phyloP scores from a whole-genome alignment of 805 yeast species.

The Pichia thaimueangensis region DNA sequence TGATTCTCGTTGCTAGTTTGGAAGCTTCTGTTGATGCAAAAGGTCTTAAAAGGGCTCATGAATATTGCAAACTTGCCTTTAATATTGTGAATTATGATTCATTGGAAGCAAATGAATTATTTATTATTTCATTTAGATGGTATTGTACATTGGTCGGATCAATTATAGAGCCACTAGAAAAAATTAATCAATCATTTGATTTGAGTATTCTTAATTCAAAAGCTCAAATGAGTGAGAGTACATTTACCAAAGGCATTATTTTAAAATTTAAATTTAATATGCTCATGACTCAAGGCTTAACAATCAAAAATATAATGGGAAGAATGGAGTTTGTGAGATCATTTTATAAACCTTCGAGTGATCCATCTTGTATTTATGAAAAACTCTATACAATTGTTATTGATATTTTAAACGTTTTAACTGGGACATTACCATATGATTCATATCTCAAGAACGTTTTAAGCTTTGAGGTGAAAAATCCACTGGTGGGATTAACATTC shows the following conservation, averaged over 20 bases:
- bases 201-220: slow-evolving; percentile 15
- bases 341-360: background rate
- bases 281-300: slow-evolving; percentile 15
- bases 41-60: slow-evolving; percentile 34
- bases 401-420: slow-evolving; percentile 4
- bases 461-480: background rate
- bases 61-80: slow-evolving; percentile 36
- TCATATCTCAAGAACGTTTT: background rate
- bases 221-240: slow-evolving; percentile 2
- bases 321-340: slow-evolving; percentile 7
- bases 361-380: background rate
- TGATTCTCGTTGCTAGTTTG: slow-evolving; percentile 34
- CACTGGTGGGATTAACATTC: background rate
- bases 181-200: slow-evolving; percentile 25
- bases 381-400: background rate
- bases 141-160: slow-evolving; percentile 38
- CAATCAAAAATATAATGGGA: slow-evolving; percentile 7
- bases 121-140: slow-evolving; percentile 35
- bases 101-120: slow-evolving; percentile 29
- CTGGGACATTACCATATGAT: slow-evolving; percentile 8
- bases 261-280: slow-evolving; percentile 13
- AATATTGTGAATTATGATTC: slow-evolving; percentile 29
- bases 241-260: slow-evolving; percentile 2
- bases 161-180: slow-evolving; percentile 35
- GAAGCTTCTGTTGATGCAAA: slow-evolving; percentile 27